Conservation (phyloP, 2,329 filamentous ascomycete genomes). For the Sporothrix sp. region DNA sequence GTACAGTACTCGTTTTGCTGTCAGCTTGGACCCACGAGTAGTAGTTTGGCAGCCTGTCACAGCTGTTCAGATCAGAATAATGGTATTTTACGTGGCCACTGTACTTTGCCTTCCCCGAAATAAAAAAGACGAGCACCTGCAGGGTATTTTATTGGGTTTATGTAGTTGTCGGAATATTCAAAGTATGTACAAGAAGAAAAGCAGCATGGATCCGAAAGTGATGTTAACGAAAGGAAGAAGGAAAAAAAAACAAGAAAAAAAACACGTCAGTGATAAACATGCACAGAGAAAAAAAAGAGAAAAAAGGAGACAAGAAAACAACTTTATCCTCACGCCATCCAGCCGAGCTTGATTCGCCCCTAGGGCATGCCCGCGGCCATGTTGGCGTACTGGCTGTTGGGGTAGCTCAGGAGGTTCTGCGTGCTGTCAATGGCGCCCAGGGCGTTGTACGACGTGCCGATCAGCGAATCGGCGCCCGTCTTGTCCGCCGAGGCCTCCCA, state of each 20-base stretch:
- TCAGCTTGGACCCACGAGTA: too few species aligned
- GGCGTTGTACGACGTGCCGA: constrained; percentile 34
- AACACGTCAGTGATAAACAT: neutral
- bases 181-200: neutral
- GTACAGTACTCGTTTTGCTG: too few species aligned
- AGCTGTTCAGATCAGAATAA: too few species aligned
- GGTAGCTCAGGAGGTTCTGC: constrained; percentile 43
- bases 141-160: too few species aligned
- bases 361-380: constrained; percentile 29
- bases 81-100: too few species aligned
- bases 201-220: too few species aligned
- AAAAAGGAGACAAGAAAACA: neutral
- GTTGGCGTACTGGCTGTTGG: constrained; percentile 46
- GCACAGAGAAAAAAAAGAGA: neutral
- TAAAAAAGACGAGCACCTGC: too few species aligned
- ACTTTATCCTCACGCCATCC: neutral
- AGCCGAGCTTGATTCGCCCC: neutral
- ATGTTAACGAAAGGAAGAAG: too few species aligned
- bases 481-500: constrained; percentile 71
- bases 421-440: constrained; percentile 37
- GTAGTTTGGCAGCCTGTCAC: too few species aligned
- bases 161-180: neutral
- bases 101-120: too few species aligned
- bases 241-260: neutral
- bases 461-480: constrained; percentile 49